A percentile compares a stretch with the other conserved stretches of the same genome.
Conservation (phyloP, 176 grass and related monocot genomes). For the Oryza punctata region DNA sequence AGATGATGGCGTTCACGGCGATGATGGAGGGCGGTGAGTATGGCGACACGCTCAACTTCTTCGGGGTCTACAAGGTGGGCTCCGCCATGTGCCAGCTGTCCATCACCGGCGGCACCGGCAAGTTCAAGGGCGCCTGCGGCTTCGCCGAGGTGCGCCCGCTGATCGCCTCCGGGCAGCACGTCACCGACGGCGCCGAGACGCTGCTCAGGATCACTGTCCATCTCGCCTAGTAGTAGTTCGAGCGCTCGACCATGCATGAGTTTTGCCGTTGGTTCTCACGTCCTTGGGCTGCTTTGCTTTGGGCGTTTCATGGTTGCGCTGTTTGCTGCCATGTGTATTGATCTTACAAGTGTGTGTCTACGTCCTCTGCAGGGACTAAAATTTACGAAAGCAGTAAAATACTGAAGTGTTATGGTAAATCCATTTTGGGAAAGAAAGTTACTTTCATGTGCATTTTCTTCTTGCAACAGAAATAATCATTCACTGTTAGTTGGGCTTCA, state of each 20-base stretch:
- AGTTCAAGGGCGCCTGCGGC: conserved; percentile 64
- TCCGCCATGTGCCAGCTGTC: conserved; percentile 55
- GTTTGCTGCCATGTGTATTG: neutral
- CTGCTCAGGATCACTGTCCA: conserved; percentile 60
- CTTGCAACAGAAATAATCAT: neutral
- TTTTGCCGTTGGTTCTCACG: neutral
- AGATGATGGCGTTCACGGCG: conserved; percentile 73
- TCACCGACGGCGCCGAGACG: conserved; percentile 57
- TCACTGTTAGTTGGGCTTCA: neutral
- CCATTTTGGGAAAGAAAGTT: neutral
- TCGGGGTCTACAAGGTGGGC: conserved; percentile 60
- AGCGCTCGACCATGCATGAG: neutral
- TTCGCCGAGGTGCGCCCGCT: conserved; percentile 60
- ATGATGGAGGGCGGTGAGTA: conserved; percentile 77
- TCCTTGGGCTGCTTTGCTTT: conserved; percentile 15
- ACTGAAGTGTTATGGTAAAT: conserved; percentile 14
- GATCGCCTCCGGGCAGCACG: conserved; percentile 60
- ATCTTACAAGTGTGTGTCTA: neutral
- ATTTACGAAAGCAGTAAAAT: conserved; percentile 14
- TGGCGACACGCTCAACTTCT: conserved; percentile 72
- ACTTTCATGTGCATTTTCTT: neutral
- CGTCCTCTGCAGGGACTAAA: neutral
- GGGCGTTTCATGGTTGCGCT: neutral
- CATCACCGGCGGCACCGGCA: conserved; percentile 66
- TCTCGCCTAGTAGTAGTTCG: conserved; percentile 34